Base-by-base conservation (phyloP, 2,329 filamentous ascomycete species). In the Diaporthe vexans region DNA sequence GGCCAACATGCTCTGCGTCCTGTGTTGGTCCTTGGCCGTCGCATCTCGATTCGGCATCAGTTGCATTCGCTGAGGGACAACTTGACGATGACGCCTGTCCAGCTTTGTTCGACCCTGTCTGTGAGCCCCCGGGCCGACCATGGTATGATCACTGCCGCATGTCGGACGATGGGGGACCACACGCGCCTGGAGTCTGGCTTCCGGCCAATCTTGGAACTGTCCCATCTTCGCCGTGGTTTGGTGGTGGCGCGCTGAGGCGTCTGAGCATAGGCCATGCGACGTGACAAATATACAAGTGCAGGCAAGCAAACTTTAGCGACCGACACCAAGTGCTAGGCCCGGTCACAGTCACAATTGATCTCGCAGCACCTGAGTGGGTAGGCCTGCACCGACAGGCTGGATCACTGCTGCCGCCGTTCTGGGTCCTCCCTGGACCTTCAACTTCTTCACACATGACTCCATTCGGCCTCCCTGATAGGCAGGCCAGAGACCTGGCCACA, bases 391-490 rank as follows among this genome's bases (percentile, higher is more conserved):
- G 76, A 70, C 59, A 76, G 72, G 52, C 67, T 73, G 76, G 76
- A 43, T 76, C 74, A 57, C 84, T 0, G 80, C 84, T 0, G 80
- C 83, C 1, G 48, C 76, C 3, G 85, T 88, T 7, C 85, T 94
- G 54, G 91, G 29, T 40, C 46, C 43, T 46, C 46, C 11, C 29
- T 37, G 43, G 37, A 67, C 46, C 63, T 17, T 17, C 13, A 11
- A 17, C 13, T 15, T 6, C 35, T 68, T 68, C 63, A 68, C 46
- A 67, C 51, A 11, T 52, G 61, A 37, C 37, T 52, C 61, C 11
- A 26, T 67, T 37, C 40, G 68, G 40, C 29, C 48, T 58, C 11
- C 52, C 67, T 48, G 67, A 70, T 48, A 58, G 67, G 67, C 40
- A 57, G 17, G 26, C 37, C 29, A 17, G 67, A 43, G 40, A 17